Evolutionary conservation across 495 filamentous ascomycete genomes (phyloP), one percentile per base, ranked within the genome.

Genomic region (Astrothelium subdiscretum): DNA sequence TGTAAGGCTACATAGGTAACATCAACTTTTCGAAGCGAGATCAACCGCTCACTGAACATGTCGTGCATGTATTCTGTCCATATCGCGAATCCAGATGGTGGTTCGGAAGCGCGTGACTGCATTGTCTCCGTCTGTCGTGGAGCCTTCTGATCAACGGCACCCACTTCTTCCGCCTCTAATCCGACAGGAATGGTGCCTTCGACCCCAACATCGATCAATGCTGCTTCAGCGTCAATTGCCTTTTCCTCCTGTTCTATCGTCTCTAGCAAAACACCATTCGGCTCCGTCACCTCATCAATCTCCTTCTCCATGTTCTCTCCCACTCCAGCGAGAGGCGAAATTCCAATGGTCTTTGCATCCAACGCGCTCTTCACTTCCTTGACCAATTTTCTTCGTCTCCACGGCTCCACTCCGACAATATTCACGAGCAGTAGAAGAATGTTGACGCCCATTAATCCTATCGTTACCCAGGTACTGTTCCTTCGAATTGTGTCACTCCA

Each of bases 401-500:
- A 97, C 8, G 94, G 94, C 78, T 98, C 94, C 54, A 97, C 85
- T n/a, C 89, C 85, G 67, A 95, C 85, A 75, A 97, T 89, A 69
- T 95, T 85, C 52, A 91, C 81, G 48, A 98, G 72, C 72, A 98
- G 91, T 42, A 98, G 71, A 42, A 97, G 73, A 2, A 97, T 86
- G 68, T 98, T 98, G 48, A 97, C 81, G 6, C 94, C 92, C 94
- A 98, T 97, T 66, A 98, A 75, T 0, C 94, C 94, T 87, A 95
- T 97, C 2, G 94, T 98, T 26, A 94, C 91, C 94, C 94, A 98
- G 4, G 94, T 97, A 67, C 85, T 90, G 83, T 96, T 96, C 63
- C 94, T 79, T 44, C 94, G 81, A 71, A 98, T 98, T 70, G 95
- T 94, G 70, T 98, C 94, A 68, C 88, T 92, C 94, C 94, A 98